These are phyloP conservation scores for Mycosarcoma maydis DNA, from an alignment of 1,284 basidiomycete species.

Conservation along the genomic window DNA sequence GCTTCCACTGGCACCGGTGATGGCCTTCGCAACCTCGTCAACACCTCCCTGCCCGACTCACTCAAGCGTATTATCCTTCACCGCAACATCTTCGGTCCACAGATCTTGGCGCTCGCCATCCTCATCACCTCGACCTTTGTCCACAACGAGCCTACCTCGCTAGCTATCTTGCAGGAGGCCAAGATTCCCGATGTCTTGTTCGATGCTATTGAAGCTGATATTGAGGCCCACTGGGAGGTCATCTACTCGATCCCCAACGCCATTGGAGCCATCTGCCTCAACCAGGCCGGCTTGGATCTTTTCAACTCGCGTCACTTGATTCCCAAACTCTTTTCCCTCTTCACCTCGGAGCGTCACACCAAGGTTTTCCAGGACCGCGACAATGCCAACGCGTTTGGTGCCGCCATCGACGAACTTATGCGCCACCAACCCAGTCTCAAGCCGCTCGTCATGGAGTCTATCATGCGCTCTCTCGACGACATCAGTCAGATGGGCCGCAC, in stretches of 20 bases:
- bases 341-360: slow-evolving; percentile 84
- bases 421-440: slow-evolving; percentile 94
- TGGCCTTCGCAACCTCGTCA: slow-evolving; percentile 91
- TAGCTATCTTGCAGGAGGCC: slow-evolving; percentile 90
- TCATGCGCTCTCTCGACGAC: slow-evolving; percentile 35
- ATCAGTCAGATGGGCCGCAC: slow-evolving; percentile 77
- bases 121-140: slow-evolving; percentile 98
- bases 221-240: slow-evolving; percentile 77
- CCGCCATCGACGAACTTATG: slow-evolving; percentile 91
- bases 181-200: slow-evolving; percentile 90
- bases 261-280: slow-evolving; percentile 95
- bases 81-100: slow-evolving; percentile 83
- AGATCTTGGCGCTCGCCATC: slow-evolving; percentile 81
- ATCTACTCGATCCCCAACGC: slow-evolving; percentile 92
- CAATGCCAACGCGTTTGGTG: slow-evolving; percentile 86
- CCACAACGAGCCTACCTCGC: slow-evolving; percentile 96
- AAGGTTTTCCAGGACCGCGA: slow-evolving; percentile 92
- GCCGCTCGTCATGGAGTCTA: slow-evolving; percentile 71
- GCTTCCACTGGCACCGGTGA: slow-evolving; percentile 87
- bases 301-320: slow-evolving; percentile 80
- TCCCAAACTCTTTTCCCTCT: slow-evolving; percentile 82
- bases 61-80: slow-evolving; percentile 88
- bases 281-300: slow-evolving; percentile 85
- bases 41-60: slow-evolving; percentile 85
- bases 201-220: slow-evolving; percentile 80